Base-by-base conservation (phyloP, 2,329 filamentous ascomycete species). In the Talaromyces islandicus region DNA sequence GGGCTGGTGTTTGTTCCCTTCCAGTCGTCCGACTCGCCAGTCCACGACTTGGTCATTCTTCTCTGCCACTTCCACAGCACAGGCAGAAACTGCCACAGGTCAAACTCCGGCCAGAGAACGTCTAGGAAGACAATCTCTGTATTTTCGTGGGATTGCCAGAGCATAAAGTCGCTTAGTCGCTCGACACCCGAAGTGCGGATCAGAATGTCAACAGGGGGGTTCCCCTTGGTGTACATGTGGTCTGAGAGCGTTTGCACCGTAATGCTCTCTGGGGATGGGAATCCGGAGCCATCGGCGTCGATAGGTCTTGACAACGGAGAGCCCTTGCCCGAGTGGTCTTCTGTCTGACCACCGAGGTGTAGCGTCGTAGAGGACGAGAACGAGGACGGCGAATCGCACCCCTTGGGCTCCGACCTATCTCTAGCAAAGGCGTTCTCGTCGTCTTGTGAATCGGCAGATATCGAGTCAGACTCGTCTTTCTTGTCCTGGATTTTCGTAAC, bases 81-180 rank as follows among this genome's bases (percentile, higher is more conserved):
- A 9, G 93, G 94, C 19, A 99, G 75, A 75, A 97, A 97, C 61
- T 92, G 85, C 87, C 92, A 93, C 4, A 99, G 81, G 71, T 96
- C 92, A 68, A 99, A 97, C 64, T 97, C 91, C 1, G 94, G 94
- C 94, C 94, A 99, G 63, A 96, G 81, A 65, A 91, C 94, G 68
- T 96, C 85, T 60, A 97, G 77, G 72, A 97, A 99, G 62, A 95
- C 91, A 64, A 99, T 89, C 62, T 96, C 89, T 0, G 94, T 97
- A 64, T 93, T 83, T 70, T 96, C 86, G 71, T 97, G 92, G 68
- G 91, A 94, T 76, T 99, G 94, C 94, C 94, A 99, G 35, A 99
- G 86, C 92, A 99, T 94, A 69, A 97, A 99, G 73, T 99, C 94
- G 71, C 92, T 97, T 61, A 99, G 80, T 54, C 94, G 85, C 74